Conservation (phyloP, 345 rosid species). For the Gossypium stocksii region DNA sequence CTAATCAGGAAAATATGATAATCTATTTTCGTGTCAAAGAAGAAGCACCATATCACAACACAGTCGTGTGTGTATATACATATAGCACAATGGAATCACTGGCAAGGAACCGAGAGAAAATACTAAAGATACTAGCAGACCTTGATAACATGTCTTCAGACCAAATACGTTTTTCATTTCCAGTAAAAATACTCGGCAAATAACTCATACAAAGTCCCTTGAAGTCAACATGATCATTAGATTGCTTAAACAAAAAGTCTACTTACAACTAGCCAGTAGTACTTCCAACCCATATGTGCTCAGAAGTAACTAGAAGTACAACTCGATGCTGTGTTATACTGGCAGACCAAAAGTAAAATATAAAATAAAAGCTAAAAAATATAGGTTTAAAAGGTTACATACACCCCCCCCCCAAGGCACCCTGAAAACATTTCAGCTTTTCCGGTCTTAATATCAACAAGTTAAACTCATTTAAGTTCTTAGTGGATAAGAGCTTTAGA, state of each 20-base stretch:
- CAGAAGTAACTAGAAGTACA: background rate
- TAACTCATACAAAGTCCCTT: background rate
- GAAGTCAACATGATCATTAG: background rate
- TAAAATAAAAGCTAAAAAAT: background rate
- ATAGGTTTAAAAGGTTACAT: background rate
- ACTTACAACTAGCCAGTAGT: background rate
- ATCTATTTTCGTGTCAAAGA: background rate
- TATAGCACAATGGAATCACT: background rate
- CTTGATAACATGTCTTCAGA: background rate
- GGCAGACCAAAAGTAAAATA: background rate
- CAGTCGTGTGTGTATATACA: background rate
- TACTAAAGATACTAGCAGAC: background rate
- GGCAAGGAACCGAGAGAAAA: background rate
- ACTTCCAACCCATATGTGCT: background rate
- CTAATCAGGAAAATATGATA: constrained; percentile 16
- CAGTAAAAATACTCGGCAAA: background rate
- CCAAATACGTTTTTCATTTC: background rate
- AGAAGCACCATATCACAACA: background rate
- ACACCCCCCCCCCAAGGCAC: background rate
- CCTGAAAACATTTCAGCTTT: background rate
- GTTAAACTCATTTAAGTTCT: background rate
- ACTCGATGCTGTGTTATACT: background rate
- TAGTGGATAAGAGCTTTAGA: background rate
- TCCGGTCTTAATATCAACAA: background rate
- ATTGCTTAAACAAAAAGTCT: background rate